Base-by-base conservation (phyloP, 257 asterid genomes). In the Solanum peruvianum region DNA sequence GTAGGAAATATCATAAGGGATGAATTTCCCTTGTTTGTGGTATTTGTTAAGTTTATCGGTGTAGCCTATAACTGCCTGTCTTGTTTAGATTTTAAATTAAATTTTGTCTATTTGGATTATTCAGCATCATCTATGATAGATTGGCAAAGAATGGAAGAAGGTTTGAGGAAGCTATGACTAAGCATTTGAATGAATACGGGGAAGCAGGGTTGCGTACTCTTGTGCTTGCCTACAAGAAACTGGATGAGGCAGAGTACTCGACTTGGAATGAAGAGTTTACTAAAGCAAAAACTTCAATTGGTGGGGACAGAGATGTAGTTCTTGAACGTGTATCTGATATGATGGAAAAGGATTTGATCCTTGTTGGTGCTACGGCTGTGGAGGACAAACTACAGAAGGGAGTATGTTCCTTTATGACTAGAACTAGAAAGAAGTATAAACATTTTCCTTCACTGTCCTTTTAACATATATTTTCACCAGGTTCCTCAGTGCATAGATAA, bases 311-410 rank as follows among this genome's bases (percentile, higher is more conserved):
- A 90, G 99, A 97, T 89, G 94, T 88, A 37, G 92, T 89, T 92
- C 99, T 97, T 88, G 99, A 97, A 89, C 94, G 91, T 72, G 86
- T 93, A 89, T 96, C 97, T 89, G 99, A 97, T 88, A 78, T 87
- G 93, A 96, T 97, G 95, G 99, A 97, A 92, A 94, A 90, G 91
- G 98, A 94, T 56, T 91, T 97, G 94, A 93, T 93, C 87, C 99
- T 97, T 88, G 94, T 97, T 42, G 99, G 99, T 85, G 99, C 99
- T 9, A 96, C 99, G 85, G 99, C 99, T 44, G 99, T 97, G 42
- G 99, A 97, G 93, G 99, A 97, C 93, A 97, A 97, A 93, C 92
- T 97, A 87, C 99, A 97, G 93, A 93, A 92, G 93, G 99, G 99
- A 91, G 99, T 97, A 96, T 42, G 94, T 76, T 86, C 52, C 52